Conservation (phyloP, 139 green algal genomes). For the Limnomonas spitsbergensis region DNA sequence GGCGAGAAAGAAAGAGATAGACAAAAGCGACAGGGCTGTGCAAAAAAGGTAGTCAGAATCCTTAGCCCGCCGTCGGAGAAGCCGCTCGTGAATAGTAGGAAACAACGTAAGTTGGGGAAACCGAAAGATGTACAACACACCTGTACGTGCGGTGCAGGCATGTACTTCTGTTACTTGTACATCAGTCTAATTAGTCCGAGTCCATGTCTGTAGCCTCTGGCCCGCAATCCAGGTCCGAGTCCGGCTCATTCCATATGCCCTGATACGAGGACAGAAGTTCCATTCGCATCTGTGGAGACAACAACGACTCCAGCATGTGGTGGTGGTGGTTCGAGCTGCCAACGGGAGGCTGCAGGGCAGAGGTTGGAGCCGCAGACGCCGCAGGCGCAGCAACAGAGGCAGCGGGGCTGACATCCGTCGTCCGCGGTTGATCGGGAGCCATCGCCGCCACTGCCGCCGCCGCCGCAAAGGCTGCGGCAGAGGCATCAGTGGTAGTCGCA, state of each 20-base stretch:
- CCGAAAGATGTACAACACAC: too few species aligned
- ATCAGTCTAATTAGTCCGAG: background rate
- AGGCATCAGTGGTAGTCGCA: background rate
- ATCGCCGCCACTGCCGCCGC: background rate
- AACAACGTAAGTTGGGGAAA: too few species aligned
- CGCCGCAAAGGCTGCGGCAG: background rate
- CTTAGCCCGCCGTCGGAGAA: too few species aligned
- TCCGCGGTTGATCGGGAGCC: background rate
- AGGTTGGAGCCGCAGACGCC: background rate
- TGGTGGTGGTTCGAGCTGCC: background rate
- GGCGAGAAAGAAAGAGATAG: too few species aligned
- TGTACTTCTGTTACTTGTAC: too few species aligned
- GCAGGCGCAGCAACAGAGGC: background rate
- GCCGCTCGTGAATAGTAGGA: too few species aligned
- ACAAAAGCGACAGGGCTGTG: too few species aligned
- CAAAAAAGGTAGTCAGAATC: too few species aligned
- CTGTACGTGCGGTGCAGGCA: too few species aligned
- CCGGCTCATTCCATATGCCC: slow-evolving; percentile 6
- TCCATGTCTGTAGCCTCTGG: slow-evolving; percentile 11
- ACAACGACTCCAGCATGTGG: background rate
- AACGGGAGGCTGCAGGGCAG: background rate
- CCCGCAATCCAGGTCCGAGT: background rate
- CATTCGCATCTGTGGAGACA: background rate
- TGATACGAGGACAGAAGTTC: background rate
- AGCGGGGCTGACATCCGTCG: background rate